A percentile compares a stretch with the other conserved stretches of the same genome.
Evolutionary conservation across 148 eudicot species (phyloP).

Genomic region (Cornus controversa): DNA sequence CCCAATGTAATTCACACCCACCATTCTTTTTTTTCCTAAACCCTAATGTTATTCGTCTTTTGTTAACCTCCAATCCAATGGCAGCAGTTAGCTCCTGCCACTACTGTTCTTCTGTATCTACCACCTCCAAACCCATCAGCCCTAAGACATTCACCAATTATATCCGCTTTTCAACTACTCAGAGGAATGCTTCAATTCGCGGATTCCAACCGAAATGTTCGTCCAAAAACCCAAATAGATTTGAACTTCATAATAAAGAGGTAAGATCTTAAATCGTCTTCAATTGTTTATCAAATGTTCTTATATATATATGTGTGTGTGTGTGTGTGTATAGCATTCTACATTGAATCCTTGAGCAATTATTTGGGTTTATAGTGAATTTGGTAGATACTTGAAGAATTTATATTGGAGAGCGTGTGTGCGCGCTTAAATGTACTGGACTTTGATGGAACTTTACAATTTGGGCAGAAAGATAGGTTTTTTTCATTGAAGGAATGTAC

Average conservation of each 20-base stretch:
- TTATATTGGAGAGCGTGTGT: neutral
- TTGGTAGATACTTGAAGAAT: neutral
- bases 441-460: conserved; percentile 3
- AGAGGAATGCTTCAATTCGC: conserved; percentile 18
- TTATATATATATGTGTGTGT: too few relatives aligned
- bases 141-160: conserved; percentile 21
- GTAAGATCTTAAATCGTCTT: conserved; percentile 25
- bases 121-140: conserved; percentile 28
- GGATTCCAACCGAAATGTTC: conserved; percentile 33
- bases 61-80: conserved; percentile 36
- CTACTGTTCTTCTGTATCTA: conserved; percentile 31
- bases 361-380: neutral
- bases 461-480: conserved; percentile 47
- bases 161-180: conserved; percentile 9
- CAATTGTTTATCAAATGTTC: neutral
- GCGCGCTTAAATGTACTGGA: neutral
- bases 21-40: neutral
- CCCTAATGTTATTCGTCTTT: conserved; percentile 10
- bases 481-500: conserved; percentile 70
- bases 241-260: conserved; percentile 28
- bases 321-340: neutral
- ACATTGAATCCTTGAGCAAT: neutral
- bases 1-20: neutral
- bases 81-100: conserved; percentile 51
- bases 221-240: conserved; percentile 28